Conservation (phyloP, 139 green algal species). For the Chlamydomonas sp. region DNA sequence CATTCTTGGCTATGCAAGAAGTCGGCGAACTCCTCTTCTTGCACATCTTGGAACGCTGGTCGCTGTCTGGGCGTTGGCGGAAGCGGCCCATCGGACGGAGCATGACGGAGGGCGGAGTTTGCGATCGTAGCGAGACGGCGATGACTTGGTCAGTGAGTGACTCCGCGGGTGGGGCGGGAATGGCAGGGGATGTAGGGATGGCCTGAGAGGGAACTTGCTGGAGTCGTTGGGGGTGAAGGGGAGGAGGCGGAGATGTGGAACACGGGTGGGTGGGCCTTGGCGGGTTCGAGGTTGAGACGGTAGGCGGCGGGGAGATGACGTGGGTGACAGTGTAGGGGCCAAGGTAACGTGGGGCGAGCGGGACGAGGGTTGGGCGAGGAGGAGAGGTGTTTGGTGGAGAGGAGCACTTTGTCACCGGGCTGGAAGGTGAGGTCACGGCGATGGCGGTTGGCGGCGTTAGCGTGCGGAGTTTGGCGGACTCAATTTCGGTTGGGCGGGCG, state of each 20-base stretch:
- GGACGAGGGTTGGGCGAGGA: constrained; percentile 3
- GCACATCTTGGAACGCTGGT: too few relatives aligned
- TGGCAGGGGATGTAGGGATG: too few relatives aligned
- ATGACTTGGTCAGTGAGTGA: too few relatives aligned
- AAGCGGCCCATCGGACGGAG: too few relatives aligned
- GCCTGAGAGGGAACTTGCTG: constrained; percentile 1
- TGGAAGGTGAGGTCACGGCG: constrained; percentile 31
- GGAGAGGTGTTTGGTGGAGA: constrained; percentile 33
- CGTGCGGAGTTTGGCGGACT: constrained; percentile 1
- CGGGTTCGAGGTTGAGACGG: constrained; percentile 11
- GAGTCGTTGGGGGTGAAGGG: constrained; percentile 9
- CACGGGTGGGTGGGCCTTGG: constrained; percentile 20
- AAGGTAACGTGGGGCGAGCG: constrained; percentile 25
- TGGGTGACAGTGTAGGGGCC: constrained; percentile 32
- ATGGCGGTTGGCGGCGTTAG: constrained; percentile 8
- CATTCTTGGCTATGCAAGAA: too few relatives aligned
- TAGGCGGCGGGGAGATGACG: constrained; percentile 34
- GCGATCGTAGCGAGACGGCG: too few relatives aligned
- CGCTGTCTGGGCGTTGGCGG: too few relatives aligned
- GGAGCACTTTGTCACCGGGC: constrained; percentile 27
- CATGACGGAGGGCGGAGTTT: too few relatives aligned
- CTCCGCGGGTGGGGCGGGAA: too few relatives aligned
- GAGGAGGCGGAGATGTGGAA: constrained; percentile 38
- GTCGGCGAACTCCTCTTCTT: too few relatives aligned
- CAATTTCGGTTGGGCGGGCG: neutral